phyloP scores from a whole-genome alignment of 2,329 filamentous ascomycete species.

The Pseudogymnoascus sp. region DNA sequence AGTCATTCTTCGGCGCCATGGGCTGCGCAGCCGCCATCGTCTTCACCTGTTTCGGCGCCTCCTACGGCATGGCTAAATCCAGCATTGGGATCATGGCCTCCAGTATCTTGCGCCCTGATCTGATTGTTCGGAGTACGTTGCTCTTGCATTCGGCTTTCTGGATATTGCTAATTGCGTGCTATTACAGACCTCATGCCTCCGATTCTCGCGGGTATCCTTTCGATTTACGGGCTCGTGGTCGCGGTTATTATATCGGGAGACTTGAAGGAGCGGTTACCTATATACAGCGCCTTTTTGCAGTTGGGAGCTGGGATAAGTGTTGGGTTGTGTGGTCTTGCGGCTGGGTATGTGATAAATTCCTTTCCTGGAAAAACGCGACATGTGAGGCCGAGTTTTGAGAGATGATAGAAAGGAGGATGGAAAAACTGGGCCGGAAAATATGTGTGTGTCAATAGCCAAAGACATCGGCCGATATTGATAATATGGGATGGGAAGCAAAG shows the following conservation, averaged over 20 bases:
- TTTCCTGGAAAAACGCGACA: neutral
- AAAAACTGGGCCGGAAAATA: neutral
- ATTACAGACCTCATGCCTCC: slow-evolving; percentile 87
- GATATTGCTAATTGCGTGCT: slow-evolving; percentile 4
- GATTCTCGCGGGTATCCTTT: slow-evolving; percentile 99
- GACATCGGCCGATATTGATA: neutral
- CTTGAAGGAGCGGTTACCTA: slow-evolving; percentile 59
- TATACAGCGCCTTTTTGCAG: slow-evolving; percentile 76
- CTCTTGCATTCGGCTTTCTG: neutral
- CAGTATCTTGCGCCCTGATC: slow-evolving; percentile 91
- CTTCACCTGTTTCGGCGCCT: slow-evolving; percentile 76
- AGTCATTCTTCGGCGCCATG: slow-evolving; percentile 91
- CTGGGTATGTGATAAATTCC: neutral
- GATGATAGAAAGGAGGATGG: neutral
- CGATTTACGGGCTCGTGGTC: slow-evolving; percentile 89
- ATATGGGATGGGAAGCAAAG: neutral
- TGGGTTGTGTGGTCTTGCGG: slow-evolving; percentile 43
- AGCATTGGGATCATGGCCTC: slow-evolving; percentile 95
- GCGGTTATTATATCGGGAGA: slow-evolving; percentile 75
- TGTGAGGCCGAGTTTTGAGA: neutral
- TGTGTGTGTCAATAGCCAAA: neutral
- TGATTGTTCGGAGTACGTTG: slow-evolving; percentile 92
- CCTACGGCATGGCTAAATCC: slow-evolving; percentile 97
- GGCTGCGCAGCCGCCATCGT: slow-evolving; percentile 87
- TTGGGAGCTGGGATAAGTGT: slow-evolving; percentile 73